These are phyloP conservation scores for Piper betle DNA, from an alignment of 164 flowering plant species.

Conservation along the genomic window DNA sequence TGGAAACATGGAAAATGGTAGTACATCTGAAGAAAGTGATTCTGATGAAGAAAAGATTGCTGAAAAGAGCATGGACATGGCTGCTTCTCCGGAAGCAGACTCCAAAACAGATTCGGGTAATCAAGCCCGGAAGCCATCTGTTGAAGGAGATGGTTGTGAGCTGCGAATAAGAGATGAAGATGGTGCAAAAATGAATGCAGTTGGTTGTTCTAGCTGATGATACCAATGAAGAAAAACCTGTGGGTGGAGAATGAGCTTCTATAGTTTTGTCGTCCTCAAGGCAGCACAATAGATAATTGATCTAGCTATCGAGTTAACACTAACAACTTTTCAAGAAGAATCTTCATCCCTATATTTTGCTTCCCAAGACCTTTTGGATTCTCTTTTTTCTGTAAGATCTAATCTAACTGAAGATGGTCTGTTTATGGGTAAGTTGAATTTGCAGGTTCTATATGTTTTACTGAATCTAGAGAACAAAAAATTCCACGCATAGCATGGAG, in stretches of 20 bases:
- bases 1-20: slow-evolving; percentile 22
- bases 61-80: slow-evolving; percentile 18
- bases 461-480: neutral
- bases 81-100: slow-evolving; percentile 12
- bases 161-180: slow-evolving; percentile 5
- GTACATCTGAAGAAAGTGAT: slow-evolving; percentile 28
- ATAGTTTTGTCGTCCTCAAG: neutral
- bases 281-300: neutral
- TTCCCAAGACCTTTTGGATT: no score
- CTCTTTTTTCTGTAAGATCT: neutral
- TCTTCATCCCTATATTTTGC: neutral
- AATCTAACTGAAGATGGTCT: no score
- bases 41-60: slow-evolving; percentile 24
- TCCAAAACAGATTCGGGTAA: slow-evolving; percentile 8
- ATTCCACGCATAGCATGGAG: no score
- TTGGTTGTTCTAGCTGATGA: neutral
- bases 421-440: neutral
- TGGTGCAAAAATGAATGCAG: no score
- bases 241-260: neutral
- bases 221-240: neutral
- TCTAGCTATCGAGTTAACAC: neutral
- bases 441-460: neutral
- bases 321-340: neutral
- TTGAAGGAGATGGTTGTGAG: slow-evolving; percentile 15
- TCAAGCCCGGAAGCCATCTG: slow-evolving; percentile 8